phyloP scores from a whole-genome alignment of 179 eudicot species.

The Spinacia oleracea region DNA sequence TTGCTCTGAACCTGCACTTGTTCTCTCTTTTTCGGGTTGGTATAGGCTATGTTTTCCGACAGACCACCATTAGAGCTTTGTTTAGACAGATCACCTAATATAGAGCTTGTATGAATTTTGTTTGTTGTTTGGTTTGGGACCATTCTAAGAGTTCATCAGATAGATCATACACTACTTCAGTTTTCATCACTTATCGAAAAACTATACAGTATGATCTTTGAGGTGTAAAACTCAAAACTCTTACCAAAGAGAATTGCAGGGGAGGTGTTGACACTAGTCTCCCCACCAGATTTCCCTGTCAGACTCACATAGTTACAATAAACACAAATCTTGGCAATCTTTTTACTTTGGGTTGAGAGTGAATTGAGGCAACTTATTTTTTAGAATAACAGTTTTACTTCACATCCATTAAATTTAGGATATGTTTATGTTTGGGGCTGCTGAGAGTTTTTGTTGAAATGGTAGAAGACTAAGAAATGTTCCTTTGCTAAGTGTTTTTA shows the following conservation, averaged over 20 bases:
- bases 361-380: background rate
- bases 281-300: background rate
- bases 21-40: background rate
- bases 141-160: background rate
- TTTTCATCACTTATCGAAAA: background rate
- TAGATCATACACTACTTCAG: background rate
- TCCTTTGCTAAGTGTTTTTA: background rate
- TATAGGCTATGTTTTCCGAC: background rate
- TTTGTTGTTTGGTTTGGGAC: background rate
- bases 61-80: background rate
- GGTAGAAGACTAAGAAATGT: background rate
- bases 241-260: background rate
- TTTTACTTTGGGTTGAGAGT: slow-evolving; percentile 1
- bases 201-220: background rate
- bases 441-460: background rate
- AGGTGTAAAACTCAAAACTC: background rate
- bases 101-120: background rate
- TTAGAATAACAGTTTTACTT: background rate
- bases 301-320: background rate
- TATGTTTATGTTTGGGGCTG: background rate
- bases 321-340: background rate
- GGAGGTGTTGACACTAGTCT: background rate
- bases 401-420: background rate
- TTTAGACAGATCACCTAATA: background rate
- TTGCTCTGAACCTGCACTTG: background rate